Evolutionary conservation across 139 green algal species (phyloP), one percentile per base, ranked within the genome.

Genomic region (Ostreobium quekettii): DNA sequence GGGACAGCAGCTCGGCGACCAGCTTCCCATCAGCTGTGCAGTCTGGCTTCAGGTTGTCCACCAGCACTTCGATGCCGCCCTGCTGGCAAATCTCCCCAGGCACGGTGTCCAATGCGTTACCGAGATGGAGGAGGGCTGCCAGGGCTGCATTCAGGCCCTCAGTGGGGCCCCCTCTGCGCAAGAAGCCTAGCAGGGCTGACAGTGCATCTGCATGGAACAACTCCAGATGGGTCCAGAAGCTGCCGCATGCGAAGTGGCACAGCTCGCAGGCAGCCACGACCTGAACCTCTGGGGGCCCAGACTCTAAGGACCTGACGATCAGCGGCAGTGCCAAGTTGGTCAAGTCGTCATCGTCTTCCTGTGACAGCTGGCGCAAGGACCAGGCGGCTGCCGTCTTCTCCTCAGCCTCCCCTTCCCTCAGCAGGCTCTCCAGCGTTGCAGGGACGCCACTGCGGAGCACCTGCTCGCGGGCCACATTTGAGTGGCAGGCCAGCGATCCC

Each of bases 231-330:
- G 29, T 28, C 59, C 59, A 66, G 6, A 39, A 30, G 29, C 32
- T 66, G 59, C 30, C 32, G 59, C 24, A 48, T 15, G 59, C 59
- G 31, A 66, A 47, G 28, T 30, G 19, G 24, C 59, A 66, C 19
- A 66, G 29, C 29, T 66, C 59, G 31, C 59, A 66, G n/a, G 59
- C 59, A 5, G 59, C n/a, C 32, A 6, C 59, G 24, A 66, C 29
- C 59, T 66, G 42, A 7, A 66, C 29, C 8, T 38, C 30, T 6
- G 8, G 7, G 30, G 7, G 15, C 6, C 59, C 29, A 7, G 19
- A 8, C 15, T 47, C 31, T 33, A 66, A 66, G 31, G 59, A 66
- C 7, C 47, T 5, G 24, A 66, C 47, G 24, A 66, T 33, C 8
- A 66, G 28, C 6, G 59, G 59, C 7, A 7, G 11, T 4, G 59